Conservation (phyloP, 495 filamentous ascomycete species). For the Aspergillus ellipticus region DNA sequence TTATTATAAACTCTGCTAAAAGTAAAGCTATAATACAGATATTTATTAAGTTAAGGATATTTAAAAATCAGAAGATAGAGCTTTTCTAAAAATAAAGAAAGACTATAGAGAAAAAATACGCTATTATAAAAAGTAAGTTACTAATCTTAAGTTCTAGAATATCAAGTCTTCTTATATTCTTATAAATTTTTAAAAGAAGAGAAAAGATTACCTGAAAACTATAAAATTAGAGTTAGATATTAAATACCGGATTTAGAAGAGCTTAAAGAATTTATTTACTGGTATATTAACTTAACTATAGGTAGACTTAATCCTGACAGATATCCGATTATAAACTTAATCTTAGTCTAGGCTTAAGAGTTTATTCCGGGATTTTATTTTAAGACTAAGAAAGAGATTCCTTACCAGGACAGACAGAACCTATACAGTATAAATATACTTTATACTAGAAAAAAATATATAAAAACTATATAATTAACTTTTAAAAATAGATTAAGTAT, state of each 20-base stretch:
- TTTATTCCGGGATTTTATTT: constrained; percentile 8
- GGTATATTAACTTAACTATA: constrained; percentile 3
- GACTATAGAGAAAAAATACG: constrained; percentile 1
- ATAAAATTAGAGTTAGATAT: constrained; percentile 3
- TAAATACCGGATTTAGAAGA: background rate
- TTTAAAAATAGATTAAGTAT: constrained; percentile 4
- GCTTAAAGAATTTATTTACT: constrained; percentile 9
- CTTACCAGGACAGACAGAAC: background rate
- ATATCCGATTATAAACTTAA: background rate
- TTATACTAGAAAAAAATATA: background rate
- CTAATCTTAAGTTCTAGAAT: constrained; percentile 1
- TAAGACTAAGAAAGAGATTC: constrained; percentile 1
- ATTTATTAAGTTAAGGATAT: constrained; percentile 4
- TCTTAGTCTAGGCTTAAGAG: background rate
- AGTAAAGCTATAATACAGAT: constrained; percentile 2
- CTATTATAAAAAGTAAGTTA: constrained; percentile 8
- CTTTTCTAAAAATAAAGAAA: constrained; percentile 5
- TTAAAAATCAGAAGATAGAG: constrained; percentile 6
- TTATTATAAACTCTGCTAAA: constrained; percentile 5
- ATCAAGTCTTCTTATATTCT: constrained; percentile 2
- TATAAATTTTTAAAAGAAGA: constrained; percentile 6
- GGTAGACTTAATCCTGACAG: background rate
- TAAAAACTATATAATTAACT: background rate
- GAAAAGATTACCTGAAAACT: constrained; percentile 3
- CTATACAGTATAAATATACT: constrained; percentile 5